These are phyloP conservation scores for Exserohilum turcica DNA, from an alignment of 2,329 filamentous ascomycete genomes.

Conservation along the genomic window DNA sequence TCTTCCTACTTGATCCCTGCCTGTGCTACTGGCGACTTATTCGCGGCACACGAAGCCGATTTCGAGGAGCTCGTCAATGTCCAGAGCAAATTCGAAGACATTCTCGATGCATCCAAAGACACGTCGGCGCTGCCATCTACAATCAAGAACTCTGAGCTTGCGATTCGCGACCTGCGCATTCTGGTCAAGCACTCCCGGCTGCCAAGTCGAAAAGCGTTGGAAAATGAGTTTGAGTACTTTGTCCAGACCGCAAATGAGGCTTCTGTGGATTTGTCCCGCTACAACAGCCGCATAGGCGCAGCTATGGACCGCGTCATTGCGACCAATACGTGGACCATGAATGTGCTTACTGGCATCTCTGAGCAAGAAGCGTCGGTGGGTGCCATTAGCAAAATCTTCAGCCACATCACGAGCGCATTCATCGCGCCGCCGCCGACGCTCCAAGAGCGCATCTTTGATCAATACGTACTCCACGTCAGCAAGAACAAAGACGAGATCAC, in stretches of 20 bases:
- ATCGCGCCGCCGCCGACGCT: conserved; percentile 34
- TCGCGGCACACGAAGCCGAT: conserved; percentile 49
- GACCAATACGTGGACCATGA: conserved; percentile 76
- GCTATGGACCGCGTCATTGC: conserved; percentile 75
- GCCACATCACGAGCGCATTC: conserved; percentile 64
- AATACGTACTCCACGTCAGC: conserved; percentile 74
- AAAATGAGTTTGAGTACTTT: conserved; percentile 77
- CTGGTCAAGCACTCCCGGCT: conserved; percentile 73
- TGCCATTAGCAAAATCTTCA: conserved; percentile 50
- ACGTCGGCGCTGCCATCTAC: conserved; percentile 72
- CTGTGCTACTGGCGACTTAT: conserved; percentile 50
- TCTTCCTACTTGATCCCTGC: conserved; percentile 67
- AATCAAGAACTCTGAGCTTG: conserved; percentile 77
- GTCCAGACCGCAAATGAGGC: conserved; percentile 70
- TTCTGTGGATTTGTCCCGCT: conserved; percentile 70
- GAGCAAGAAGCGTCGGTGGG: conserved; percentile 49
- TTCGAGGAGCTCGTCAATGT: conserved; percentile 77
- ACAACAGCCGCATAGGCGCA: conserved; percentile 76
- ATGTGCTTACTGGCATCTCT: conserved; percentile 68
- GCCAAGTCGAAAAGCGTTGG: conserved; percentile 70
- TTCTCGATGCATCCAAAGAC: conserved; percentile 69
- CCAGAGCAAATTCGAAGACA: conserved; percentile 76
- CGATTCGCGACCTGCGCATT: conserved; percentile 74
- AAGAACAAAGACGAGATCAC: conserved; percentile 72
- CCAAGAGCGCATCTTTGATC: conserved; percentile 65